Conservation (phyloP, 1,284 basidiomycete species). For the Ceratorhiza oryzae-sativae region DNA sequence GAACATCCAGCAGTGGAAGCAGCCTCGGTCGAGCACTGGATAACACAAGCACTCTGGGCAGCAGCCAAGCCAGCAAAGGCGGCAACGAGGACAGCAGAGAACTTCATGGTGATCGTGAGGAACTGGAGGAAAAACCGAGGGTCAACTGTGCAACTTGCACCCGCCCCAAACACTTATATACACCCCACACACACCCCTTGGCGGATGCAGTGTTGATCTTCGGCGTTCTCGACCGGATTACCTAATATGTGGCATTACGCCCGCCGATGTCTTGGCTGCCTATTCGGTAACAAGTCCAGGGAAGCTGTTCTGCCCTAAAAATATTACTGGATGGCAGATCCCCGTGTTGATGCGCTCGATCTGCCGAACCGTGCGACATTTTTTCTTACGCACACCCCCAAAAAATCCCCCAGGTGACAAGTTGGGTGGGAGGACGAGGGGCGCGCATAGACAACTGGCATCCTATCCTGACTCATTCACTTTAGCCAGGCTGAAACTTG, state of each 20-base stretch:
- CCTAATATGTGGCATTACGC: background rate
- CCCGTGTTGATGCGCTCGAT: background rate
- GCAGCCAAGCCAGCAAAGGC: slow-evolving; percentile 21
- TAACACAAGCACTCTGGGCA: slow-evolving; percentile 16
- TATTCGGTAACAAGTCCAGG: background rate
- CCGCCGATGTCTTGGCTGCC: background rate
- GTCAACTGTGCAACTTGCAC: background rate
- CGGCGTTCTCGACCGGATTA: background rate
- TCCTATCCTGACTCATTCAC: no score
- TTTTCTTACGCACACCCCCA: background rate
- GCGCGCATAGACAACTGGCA: no score
- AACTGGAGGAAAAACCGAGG: slow-evolving; percentile 17
- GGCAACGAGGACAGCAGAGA: background rate
- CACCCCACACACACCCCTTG: background rate
- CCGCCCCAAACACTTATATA: background rate
- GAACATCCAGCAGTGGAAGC: background rate
- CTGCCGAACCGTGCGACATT: background rate
- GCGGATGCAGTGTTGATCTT: background rate
- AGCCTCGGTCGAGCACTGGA: slow-evolving; percentile 8
- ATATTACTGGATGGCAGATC: background rate
- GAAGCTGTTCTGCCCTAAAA: background rate
- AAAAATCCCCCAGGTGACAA: background rate
- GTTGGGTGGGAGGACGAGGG: no score
- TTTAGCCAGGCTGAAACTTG: no score
- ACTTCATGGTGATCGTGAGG: slow-evolving; percentile 27